phyloP scores from a whole-genome alignment of 345 rosid genomes.

The Populus nigra region DNA sequence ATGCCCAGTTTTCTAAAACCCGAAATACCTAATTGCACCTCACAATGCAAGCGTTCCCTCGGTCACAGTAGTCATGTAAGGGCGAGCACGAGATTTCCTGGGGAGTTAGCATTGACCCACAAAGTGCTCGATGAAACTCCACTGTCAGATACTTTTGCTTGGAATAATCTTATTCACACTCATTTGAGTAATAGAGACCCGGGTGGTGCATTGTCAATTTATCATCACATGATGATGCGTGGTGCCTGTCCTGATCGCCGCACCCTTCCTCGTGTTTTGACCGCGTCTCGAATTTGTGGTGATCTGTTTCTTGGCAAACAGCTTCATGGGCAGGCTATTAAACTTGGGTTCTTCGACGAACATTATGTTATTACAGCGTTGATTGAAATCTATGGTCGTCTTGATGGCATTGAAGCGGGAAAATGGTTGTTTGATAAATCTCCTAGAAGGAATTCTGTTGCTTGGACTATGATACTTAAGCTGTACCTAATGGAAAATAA shows the following conservation, averaged over 20 bases:
- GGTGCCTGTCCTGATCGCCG: conserved; percentile 43
- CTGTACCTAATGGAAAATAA: conserved; percentile 36
- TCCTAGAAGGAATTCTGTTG: conserved; percentile 34
- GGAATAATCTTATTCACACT: conserved; percentile 46
- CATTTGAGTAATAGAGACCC: conserved; percentile 29
- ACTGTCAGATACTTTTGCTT: conserved; percentile 29
- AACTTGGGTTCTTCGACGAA: conserved; percentile 35
- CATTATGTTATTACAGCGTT: conserved; percentile 39
- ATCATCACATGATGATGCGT: conserved; percentile 42
- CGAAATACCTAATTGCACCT: neutral
- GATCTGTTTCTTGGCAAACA: conserved; percentile 35
- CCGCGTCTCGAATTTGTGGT: conserved; percentile 37
- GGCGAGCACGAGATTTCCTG: neutral
- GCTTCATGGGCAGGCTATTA: conserved; percentile 44
- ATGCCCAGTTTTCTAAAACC: neutral
- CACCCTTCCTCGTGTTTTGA: conserved; percentile 42
- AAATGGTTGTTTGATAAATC: conserved; percentile 38
- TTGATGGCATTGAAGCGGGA: conserved; percentile 38
- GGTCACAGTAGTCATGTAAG: neutral
- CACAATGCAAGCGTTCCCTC: neutral
- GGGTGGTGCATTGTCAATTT: conserved; percentile 28
- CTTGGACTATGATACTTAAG: conserved; percentile 44
- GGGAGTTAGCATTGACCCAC: conserved; percentile 14
- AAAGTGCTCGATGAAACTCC: conserved; percentile 48
- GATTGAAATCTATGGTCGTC: conserved; percentile 45